These are phyloP conservation scores for Trichoderma pleuroti DNA, from an alignment of 2,329 filamentous ascomycete species.

Conservation along the genomic window DNA sequence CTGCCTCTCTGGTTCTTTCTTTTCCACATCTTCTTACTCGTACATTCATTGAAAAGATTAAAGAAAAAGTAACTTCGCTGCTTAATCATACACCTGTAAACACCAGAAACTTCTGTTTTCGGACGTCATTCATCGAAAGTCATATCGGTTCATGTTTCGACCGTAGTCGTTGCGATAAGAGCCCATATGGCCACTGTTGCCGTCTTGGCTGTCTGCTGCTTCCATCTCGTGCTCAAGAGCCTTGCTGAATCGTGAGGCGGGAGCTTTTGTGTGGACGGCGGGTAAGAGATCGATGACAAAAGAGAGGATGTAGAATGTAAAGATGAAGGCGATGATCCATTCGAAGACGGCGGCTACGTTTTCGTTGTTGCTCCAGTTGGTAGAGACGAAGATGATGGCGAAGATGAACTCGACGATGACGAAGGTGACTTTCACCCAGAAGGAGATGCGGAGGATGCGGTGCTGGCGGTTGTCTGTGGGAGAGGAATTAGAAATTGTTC, in stretches of 20 bases:
- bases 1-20: neutral
- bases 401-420: slow-evolving; percentile 75
- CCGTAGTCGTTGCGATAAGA: slow-evolving; percentile 23
- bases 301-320: slow-evolving; percentile 81
- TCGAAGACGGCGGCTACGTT: slow-evolving; percentile 77
- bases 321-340: slow-evolving; percentile 75
- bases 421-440: slow-evolving; percentile 84
- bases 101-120: neutral
- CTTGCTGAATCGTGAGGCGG: slow-evolving; percentile 31
- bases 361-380: slow-evolving; percentile 45
- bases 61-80: neutral
- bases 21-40: neutral
- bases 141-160: slow-evolving; percentile 24
- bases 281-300: slow-evolving; percentile 87
- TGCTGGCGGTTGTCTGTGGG: slow-evolving; percentile 64
- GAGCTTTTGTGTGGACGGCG: slow-evolving; percentile 58
- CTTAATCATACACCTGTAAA: neutral
- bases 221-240: slow-evolving; percentile 26
- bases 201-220: slow-evolving; percentile 1
- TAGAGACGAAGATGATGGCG: slow-evolving; percentile 67
- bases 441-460: slow-evolving; percentile 69
- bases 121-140: slow-evolving; percentile 10
- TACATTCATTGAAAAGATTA: neutral
- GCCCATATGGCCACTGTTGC: neutral
- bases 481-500: neutral